phyloP scores from a whole-genome alignment of 345 rosid species.

The Corymbia maculata region DNA sequence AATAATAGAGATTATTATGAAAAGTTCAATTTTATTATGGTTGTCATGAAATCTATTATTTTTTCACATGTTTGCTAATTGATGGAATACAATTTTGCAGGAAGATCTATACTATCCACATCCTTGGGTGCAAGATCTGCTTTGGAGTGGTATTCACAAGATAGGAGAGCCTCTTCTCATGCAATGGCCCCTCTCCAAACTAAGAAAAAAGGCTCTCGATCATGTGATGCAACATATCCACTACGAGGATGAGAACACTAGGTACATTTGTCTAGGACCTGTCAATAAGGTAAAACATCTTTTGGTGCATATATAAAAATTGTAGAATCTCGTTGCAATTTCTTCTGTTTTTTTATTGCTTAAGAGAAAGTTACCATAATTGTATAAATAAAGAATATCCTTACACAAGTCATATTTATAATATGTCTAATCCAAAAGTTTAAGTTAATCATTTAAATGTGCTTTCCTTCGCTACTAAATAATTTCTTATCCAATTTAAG shows the following conservation, averaged over 20 bases:
- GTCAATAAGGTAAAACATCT: slow-evolving; percentile 35
- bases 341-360: background rate
- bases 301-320: background rate
- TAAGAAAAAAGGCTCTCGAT: slow-evolving; percentile 38
- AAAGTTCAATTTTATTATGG: background rate
- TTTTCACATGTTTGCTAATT: background rate
- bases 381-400: background rate
- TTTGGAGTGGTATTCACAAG: slow-evolving; percentile 42
- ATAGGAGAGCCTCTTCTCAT: slow-evolving; percentile 38
- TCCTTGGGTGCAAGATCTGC: slow-evolving; percentile 33
- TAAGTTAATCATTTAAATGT: no score
- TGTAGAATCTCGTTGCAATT: background rate
- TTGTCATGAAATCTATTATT: background rate
- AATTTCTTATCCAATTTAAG: no score
- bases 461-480: no score
- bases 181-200: slow-evolving; percentile 45
- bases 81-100: slow-evolving; percentile 7
- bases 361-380: background rate
- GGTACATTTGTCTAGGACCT: slow-evolving; percentile 40
- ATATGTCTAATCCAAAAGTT: background rate
- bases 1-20: background rate
- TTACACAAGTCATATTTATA: background rate
- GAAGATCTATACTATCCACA: slow-evolving; percentile 58
- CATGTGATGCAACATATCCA: slow-evolving; percentile 48
- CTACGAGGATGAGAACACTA: slow-evolving; percentile 48